Evolutionary conservation across 1,284 basidiomycete species (phyloP), one percentile per base, ranked within the genome.

Genomic region (Somion occarium): DNA sequence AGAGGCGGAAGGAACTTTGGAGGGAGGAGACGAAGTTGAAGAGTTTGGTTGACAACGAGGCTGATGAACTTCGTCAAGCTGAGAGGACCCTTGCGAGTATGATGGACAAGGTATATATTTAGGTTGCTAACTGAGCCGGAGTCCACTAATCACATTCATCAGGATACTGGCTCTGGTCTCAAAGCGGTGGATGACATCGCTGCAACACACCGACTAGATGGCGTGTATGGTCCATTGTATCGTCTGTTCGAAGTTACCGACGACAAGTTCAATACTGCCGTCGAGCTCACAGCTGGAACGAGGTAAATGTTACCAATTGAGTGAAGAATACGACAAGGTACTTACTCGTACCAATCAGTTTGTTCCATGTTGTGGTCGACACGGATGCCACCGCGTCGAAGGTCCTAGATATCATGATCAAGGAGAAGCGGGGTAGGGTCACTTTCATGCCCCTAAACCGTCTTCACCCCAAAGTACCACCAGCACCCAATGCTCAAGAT

Each of bases 391-490:
- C 94, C 0, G 97, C 93, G 0, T 85, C 84, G 3, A 83, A 80
- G 59, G 82, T 98, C 15, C 82, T 99, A 19, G 91, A 97, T 22
- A 78, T 89, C 56, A 96, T 99, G 94, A 78, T 94, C 61, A 83
- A 83, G 62, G 93, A 98, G 62, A 91, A 88, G 65, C 88, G 83
- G 3, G 97, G 97, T 1, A 85, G 97, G 48, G 91, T 99, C 19
- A 99, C 97, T 0, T 98, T 98, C 71, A 95, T 99, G 87, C 97
- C 97, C 12, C 80, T 99, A 43, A 99, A 99, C 68, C 88, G 96
- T n/a, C 82, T 99, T 47, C 88, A 90, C 61, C 88, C 90, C 38
- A 90, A 88, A 58, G 76, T 78, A 43, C 73, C 76, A 0, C 69
- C 74, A 0, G 71, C 77, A 12, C 94, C 94, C 0, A 85, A 89